Evolutionary conservation across 2,329 filamentous ascomycete species (phyloP), one percentile per base, ranked within the genome.

Genomic region (Cryphonectria naterciae): DNA sequence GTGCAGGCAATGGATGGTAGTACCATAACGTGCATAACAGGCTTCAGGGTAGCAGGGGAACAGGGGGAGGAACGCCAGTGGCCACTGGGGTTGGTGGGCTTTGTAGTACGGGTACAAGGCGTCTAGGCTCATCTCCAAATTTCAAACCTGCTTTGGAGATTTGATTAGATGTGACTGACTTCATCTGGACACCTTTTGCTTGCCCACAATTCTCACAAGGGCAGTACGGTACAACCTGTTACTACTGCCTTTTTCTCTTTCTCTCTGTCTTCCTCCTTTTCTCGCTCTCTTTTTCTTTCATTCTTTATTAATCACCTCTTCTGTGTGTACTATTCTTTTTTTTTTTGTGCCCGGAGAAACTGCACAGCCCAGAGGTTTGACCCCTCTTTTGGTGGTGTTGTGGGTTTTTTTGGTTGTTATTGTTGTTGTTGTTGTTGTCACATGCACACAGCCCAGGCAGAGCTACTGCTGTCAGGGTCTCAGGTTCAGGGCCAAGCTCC

Each of bases 81-180:
- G 43, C 43, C 43, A 49, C 43, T 32, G 58, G 11, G 28, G 7
- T 13, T 5, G 13, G 32, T 22, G 56, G 17, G 25, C 56, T 60
- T 2, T 19, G 52, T 37, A 32, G 58, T 39, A 19, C 58, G 7
- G 58, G 58, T 6, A 19, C 35, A 22, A 32, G 58, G 35, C 58
- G 7, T 32, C 54, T 58, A 58, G 54, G 25, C 58, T 61, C 58
- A 61, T 61, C 58, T 61, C 58, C 58, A 61, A 39, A 61, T 37
- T 61, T 39, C 58, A 61, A 61, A 61, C 58, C 58, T 61, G 58
- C 58, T 61, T 61, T 61, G 58, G 58, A 61, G 58, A 61, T 61
- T 61, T 61, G 35, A 61, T 61, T 61, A 17, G 58, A 61, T 61
- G 54, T 58, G 54, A 58, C 54, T 32, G 54, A 58, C 54, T 32